A percentile compares a stretch with the other conserved stretches of the same genome.
These are phyloP conservation scores for Chamaecrista fasciculata DNA, from an alignment of 306 rosid species.

Conservation along the genomic window DNA sequence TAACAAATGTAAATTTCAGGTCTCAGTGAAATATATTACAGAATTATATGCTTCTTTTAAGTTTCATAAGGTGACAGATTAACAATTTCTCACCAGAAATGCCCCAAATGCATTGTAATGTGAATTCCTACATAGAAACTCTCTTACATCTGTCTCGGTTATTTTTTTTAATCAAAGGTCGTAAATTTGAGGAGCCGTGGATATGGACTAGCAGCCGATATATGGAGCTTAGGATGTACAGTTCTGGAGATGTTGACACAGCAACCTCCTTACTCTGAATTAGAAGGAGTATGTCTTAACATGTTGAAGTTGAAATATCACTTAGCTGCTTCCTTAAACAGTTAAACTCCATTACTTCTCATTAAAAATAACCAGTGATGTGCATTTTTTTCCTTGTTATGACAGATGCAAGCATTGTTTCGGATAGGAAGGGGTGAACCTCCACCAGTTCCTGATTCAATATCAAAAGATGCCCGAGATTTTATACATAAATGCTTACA, in stretches of 20 bases:
- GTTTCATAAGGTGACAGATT: not conserved
- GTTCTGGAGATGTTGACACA: slow-evolving; percentile 55
- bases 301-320: no score
- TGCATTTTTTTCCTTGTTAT: not conserved
- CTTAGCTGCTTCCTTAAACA: no score
- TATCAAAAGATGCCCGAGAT: slow-evolving; percentile 46
- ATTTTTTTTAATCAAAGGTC: slow-evolving; percentile 37
- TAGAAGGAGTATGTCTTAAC: slow-evolving; percentile 53
- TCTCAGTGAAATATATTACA: not conserved
- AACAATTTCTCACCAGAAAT: slow-evolving; percentile 13
- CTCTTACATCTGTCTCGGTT: slow-evolving; percentile 13
- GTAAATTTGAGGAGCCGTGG: slow-evolving; percentile 44
- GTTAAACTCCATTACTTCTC: no score
- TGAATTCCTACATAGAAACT: not conserved
- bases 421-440: slow-evolving; percentile 48
- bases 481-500: slow-evolving; percentile 50
- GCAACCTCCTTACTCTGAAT: slow-evolving; percentile 49
- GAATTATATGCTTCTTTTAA: slow-evolving; percentile 2
- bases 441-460: slow-evolving; percentile 50
- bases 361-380: slow-evolving; percentile 10
- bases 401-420: slow-evolving; percentile 54
- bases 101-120: not conserved
- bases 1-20: not conserved
- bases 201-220: slow-evolving; percentile 62
- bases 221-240: slow-evolving; percentile 68